Base-by-base conservation (phyloP, 2,329 filamentous ascomycete genomes). In the Hypoxylon sp. region DNA sequence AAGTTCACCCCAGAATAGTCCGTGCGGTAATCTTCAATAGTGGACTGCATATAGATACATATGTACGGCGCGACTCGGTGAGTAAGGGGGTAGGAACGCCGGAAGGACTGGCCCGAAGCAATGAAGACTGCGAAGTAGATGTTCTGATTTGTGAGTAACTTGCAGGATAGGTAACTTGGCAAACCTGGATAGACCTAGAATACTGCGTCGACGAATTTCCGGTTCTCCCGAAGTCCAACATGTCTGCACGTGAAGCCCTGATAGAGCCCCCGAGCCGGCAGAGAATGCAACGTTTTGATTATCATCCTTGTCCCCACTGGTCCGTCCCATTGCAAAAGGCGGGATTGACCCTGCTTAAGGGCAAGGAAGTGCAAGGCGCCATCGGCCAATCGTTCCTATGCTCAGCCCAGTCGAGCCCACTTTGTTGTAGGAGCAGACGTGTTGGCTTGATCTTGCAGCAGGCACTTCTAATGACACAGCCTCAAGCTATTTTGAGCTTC, bases 211-310 rank as follows among this genome's bases (percentile, higher is more conserved):
- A 30, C 46, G 46, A 61, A 58, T 62, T 48, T 65, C 67, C 61
- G 67, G 62, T 49, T 64, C 48, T 56, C 28, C 60, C 61, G 65
- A 66, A 60, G 30, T 46, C 52, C 52, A 44, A 50, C 26, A 40
- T 49, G 42, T 30, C 46, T 53, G 48, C 61, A 70, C 62, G 56
- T 63, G 63, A 63, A 64, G 61, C 48, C 56, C 40, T 66, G 64
- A 68, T 69, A 69, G 53, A 61, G 28, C 32, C 26, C 18, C 55
- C 14, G 61, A 40, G 50, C 54, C 54, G 55, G 52, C 36, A 55
- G 22, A 45, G 42, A 65, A 65, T 65, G 67, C 60, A 64, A 67
- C 64, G 24, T 61, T 32, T 55, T 64, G 52, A 68, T 71, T 71
- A 55, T 48, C 66, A 61, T 59, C 60, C 48, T 65, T 48, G 50